Evolutionary conservation across 257 asterid genomes (phyloP).

Genomic region (Cynanchum wilfordii): DNA sequence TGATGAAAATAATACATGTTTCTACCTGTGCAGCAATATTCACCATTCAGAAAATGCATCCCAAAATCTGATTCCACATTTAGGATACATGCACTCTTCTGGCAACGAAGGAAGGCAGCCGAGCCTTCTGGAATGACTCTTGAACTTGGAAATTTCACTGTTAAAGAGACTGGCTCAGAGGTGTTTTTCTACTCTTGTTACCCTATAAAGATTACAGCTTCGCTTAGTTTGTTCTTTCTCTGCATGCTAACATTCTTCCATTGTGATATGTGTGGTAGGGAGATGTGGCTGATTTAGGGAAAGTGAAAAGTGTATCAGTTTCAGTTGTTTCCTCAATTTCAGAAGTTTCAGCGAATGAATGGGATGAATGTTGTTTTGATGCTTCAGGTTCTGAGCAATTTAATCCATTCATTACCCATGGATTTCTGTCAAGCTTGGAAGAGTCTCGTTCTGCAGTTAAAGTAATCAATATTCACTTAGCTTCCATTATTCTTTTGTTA

Average conservation of each 20-base stretch:
- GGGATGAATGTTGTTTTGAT: conserved; percentile 87
- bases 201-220: conserved; percentile 2
- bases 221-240: conserved; percentile 5
- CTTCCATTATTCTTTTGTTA: neutral
- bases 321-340: conserved; percentile 76
- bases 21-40: conserved; percentile 37
- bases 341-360: conserved; percentile 61
- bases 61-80: conserved; percentile 26
- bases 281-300: conserved; percentile 26
- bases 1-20: neutral
- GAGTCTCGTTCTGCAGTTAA: conserved; percentile 76
- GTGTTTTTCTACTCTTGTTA: conserved; percentile 30
- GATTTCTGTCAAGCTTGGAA: conserved; percentile 92
- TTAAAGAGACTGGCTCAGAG: conserved; percentile 48
- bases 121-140: conserved; percentile 51
- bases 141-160: conserved; percentile 58
- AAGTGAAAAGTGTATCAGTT: conserved; percentile 52
- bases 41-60: conserved; percentile 18
- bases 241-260: conserved; percentile 1
- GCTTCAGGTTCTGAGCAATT: conserved; percentile 54
- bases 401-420: conserved; percentile 81
- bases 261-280: conserved; percentile 35
- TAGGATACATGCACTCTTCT: conserved; percentile 57
- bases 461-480: conserved; percentile 44
- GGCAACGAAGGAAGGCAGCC: conserved; percentile 69